Conservation (phyloP, 116 monocot species). For the Zostera marina region DNA sequence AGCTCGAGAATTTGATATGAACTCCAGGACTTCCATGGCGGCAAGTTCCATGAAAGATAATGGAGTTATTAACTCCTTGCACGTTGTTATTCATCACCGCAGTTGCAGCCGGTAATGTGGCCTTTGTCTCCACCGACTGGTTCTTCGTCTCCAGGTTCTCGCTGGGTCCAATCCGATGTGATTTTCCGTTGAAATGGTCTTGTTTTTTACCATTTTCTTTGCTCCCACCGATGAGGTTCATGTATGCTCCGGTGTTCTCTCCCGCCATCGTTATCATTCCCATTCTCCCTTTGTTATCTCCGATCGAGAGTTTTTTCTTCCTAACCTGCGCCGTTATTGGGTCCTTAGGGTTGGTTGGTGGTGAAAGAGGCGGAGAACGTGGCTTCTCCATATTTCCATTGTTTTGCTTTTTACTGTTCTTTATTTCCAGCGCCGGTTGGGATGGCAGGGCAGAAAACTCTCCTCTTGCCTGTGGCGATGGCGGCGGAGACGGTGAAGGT, state of each 20-base stretch:
- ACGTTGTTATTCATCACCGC: conserved; percentile 67
- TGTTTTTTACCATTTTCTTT: neutral
- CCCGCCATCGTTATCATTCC: conserved; percentile 41
- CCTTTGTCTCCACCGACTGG: neutral
- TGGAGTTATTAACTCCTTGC: conserved; percentile 63
- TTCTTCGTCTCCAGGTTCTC: neutral
- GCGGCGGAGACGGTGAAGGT: too few relatives aligned
- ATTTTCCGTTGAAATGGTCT: neutral
- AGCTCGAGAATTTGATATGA: conserved; percentile 20
- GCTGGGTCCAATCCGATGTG: neutral
- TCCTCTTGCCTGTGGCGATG: too few relatives aligned
- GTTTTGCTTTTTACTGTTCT: too few relatives aligned
- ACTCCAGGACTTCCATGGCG: conserved; percentile 46
- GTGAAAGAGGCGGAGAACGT: too few relatives aligned
- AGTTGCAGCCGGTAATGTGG: neutral
- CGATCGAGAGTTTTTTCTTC: neutral
- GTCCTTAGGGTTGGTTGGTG: too few relatives aligned
- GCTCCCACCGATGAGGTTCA: conserved; percentile 18
- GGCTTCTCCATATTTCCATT: too few relatives aligned
- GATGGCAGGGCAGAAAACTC: too few relatives aligned
- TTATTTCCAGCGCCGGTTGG: too few relatives aligned
- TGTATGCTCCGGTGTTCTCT: conserved; percentile 58
- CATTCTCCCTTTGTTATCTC: neutral
- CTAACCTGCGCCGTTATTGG: too few relatives aligned
- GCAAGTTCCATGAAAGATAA: conserved; percentile 34